phyloP scores from a whole-genome alignment of 2,329 filamentous ascomycete genomes.

The Pseudocercospora cruenta region DNA sequence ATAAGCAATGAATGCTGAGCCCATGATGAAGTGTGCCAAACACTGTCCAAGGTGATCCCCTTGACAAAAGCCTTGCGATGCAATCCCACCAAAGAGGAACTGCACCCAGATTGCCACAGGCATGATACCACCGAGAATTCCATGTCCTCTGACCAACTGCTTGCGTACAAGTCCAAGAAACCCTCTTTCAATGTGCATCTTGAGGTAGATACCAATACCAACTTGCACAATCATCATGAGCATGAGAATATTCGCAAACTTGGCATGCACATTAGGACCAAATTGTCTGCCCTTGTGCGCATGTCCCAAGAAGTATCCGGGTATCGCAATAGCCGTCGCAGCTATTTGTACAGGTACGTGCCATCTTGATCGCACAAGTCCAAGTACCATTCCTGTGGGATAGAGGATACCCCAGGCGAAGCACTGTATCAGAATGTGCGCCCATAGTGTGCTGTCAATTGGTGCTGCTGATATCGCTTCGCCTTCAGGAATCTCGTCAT shows the following conservation, averaged over 20 bases:
- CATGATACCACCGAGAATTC: conserved; percentile 82
- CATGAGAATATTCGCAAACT: conserved; percentile 80
- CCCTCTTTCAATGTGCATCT: conserved; percentile 83
- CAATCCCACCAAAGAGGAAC: conserved; percentile 95
- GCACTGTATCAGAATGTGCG: conserved; percentile 87
- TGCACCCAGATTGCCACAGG: conserved; percentile 87
- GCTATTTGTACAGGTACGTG: conserved; percentile 86
- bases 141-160: conserved; percentile 73
- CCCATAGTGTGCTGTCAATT: conserved; percentile 86
- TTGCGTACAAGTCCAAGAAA: conserved; percentile 75
- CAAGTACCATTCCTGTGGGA: conserved; percentile 91
- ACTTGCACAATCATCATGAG: conserved; percentile 77
- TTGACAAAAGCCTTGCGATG: conserved; percentile 87
- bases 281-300: conserved; percentile 89
- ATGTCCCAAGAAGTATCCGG: conserved; percentile 91
- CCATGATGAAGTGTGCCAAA: conserved; percentile 98
- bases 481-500: conserved; percentile 68
- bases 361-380: conserved; percentile 87
- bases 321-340: conserved; percentile 73
- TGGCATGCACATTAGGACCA: conserved; percentile 75
- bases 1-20: conserved; percentile 92
- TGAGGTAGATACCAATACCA: conserved; percentile 81
- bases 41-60: conserved; percentile 91
- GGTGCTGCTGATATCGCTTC: conserved; percentile 71
- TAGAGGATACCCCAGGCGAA: conserved; percentile 90